Evolutionary conservation across 306 rosid genomes (phyloP).

Genomic region (Rosa chinensis): DNA sequence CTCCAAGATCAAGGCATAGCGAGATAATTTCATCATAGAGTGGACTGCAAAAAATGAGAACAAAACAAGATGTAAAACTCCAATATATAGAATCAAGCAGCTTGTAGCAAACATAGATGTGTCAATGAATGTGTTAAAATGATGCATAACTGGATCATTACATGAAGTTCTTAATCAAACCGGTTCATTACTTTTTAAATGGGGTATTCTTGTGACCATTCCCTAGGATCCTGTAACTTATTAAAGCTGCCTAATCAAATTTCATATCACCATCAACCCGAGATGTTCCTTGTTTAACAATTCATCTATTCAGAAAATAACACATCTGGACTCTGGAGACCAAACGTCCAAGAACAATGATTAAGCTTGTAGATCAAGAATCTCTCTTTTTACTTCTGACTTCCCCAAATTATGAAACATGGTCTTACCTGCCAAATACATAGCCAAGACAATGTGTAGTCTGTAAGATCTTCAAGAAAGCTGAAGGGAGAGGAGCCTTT

Average conservation of each 20-base stretch:
- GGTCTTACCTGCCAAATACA: constrained; percentile 75
- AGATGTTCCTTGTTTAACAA: too few relatives aligned
- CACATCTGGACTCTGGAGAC: too few relatives aligned
- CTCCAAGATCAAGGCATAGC: constrained; percentile 80
- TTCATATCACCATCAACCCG: background rate
- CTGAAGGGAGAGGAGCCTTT: constrained; percentile 82
- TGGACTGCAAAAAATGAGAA: constrained; percentile 49
- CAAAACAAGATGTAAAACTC: constrained; percentile 19
- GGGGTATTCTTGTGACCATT: background rate
- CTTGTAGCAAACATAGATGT: background rate
- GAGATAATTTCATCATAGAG: constrained; percentile 80
- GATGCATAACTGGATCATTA: background rate
- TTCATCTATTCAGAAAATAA: too few relatives aligned
- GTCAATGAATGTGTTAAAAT: background rate
- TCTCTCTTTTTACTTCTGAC: background rate
- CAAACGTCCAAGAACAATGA: background rate
- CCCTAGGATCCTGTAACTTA: background rate
- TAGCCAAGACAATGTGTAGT: constrained; percentile 82
- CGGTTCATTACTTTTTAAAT: background rate
- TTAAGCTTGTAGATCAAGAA: constrained; percentile 1
- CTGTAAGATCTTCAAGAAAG: constrained; percentile 87
- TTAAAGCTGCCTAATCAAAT: background rate
- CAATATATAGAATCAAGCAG: background rate
- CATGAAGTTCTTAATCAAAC: background rate
- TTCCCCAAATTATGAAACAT: constrained; percentile 22